Percentiles rank a stretch among this genome's conserved stretches.
phyloP scores from a whole-genome alignment of 1,139 yeast species.

The Yamadazyma spencermartinsiae region DNA sequence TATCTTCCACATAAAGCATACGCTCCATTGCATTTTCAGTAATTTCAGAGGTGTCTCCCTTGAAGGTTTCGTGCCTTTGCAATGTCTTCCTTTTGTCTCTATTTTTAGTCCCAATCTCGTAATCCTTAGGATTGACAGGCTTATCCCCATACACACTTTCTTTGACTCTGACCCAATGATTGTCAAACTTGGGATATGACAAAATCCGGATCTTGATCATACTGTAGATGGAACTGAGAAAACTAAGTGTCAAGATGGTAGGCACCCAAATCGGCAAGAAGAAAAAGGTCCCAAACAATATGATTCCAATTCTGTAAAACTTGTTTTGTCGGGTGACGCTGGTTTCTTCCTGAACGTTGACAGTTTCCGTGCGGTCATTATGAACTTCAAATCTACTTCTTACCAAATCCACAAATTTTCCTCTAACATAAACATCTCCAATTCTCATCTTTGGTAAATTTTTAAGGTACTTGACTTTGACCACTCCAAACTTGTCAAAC shows the following conservation, averaged over 20 bases:
- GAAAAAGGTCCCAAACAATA: slow-evolving; percentile 32
- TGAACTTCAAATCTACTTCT: slow-evolving; percentile 23
- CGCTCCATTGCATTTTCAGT: slow-evolving; percentile 41
- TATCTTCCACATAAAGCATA: slow-evolving; percentile 41
- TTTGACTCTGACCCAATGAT: slow-evolving; percentile 38
- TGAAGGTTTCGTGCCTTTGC: slow-evolving; percentile 37
- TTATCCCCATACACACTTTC: slow-evolving; percentile 34
- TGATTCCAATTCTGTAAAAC: slow-evolving; percentile 28
- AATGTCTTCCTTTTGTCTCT: slow-evolving; percentile 30
- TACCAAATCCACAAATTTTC: slow-evolving; percentile 57
- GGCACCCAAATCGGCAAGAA: slow-evolving; percentile 58
- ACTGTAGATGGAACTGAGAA: slow-evolving; percentile 38
- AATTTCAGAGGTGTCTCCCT: slow-evolving; percentile 44
- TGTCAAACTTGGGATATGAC: slow-evolving; percentile 22
- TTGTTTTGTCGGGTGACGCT: slow-evolving; percentile 34
- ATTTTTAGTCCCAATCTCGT: slow-evolving; percentile 31
- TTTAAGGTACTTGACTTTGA: slow-evolving; percentile 41
- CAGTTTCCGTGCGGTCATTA: slow-evolving; percentile 8
- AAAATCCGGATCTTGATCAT: slow-evolving; percentile 32
- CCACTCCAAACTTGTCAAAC: slow-evolving; percentile 42
- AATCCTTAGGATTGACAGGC: slow-evolving; percentile 35
- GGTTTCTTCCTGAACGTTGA: slow-evolving; percentile 42
- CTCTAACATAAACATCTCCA: slow-evolving; percentile 38
- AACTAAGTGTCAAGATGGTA: slow-evolving; percentile 43
- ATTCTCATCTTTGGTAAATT: slow-evolving; percentile 36